Evolutionary conservation across 2,329 filamentous ascomycete species (phyloP), one percentile per base, ranked within the genome.

Genomic region (Aureobasidium subglaciale): DNA sequence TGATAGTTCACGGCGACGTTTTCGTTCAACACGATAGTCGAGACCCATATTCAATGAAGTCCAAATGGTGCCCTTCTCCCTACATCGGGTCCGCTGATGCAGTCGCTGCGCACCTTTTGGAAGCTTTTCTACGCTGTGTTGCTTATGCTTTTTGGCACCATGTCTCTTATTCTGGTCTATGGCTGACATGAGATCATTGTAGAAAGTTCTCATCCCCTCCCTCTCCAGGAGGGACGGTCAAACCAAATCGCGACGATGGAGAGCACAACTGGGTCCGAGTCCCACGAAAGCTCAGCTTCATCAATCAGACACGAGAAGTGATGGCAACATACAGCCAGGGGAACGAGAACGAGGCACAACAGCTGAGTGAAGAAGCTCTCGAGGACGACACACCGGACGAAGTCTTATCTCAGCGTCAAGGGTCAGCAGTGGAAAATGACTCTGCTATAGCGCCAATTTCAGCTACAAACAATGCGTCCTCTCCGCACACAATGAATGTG

Each of bases 251-350:
- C 32, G 27, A 25, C 4, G 22, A 56, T 53, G 42, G 29, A 34
- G 42, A 46, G 6, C 18, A 46, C 27, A 46, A 24, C 9, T 53
- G 49, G 49, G 35, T 53, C 3, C 25, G 22, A 2, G 37, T 40
- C 2, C 24, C 18, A 4, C 34, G 35, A 8, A 41, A 29, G 34
- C 49, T 53, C 25, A 53, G 35, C 35, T 53, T 40, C 24, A 40
- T 53, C 25, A 30, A 53, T 24, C 34, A 53, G 16, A 53, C 49
- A 40, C 37, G 35, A 2, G 49, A 53, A 13, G 27, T 41, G 7
- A 41, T 41, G 25, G 49, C 35, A 13, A 42, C 37, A n/a, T 53
- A 53, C 16, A 32, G 37, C 10, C 34, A 37, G 10, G 35, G n/a
- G 10, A 24, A 20, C 3, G 46, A 50, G 10, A 8, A 15, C 13